Evolutionary conservation across 768 basidiomycete genomes (phyloP).

Genomic region (Russula virescens): DNA sequence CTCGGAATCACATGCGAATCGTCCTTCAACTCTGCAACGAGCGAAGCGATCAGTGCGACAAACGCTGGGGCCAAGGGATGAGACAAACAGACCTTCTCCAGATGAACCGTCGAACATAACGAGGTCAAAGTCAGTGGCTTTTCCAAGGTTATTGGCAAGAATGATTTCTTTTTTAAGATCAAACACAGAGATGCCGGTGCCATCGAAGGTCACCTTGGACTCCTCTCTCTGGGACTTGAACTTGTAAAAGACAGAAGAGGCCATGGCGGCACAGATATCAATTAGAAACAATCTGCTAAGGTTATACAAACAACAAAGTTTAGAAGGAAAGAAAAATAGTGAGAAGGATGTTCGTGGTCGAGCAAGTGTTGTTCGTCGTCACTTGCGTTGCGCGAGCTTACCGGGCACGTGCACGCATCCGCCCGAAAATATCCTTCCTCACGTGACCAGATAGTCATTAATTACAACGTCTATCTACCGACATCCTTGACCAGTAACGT

Average conservation of each 20-base stretch:
- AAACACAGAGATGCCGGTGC: conserved; percentile 97
- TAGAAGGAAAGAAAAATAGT: conserved; percentile 1
- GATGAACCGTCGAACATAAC: conserved; percentile 77
- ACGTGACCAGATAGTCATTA: neutral
- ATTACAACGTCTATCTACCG: too few species aligned
- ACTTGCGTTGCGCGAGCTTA: too few species aligned
- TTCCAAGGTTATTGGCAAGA: conserved; percentile 90
- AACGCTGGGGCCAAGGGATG: neutral
- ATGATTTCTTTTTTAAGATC: conserved; percentile 99
- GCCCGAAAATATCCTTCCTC: neutral
- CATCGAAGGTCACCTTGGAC: conserved; percentile 94
- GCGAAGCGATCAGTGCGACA: neutral
- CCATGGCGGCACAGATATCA: conserved; percentile 41
- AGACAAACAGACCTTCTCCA: conserved; percentile 66
- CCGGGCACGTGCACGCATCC: too few species aligned
- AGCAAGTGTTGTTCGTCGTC: too few species aligned
- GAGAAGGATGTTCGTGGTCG: neutral
- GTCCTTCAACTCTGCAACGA: conserved; percentile 73
- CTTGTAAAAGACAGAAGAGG: conserved; percentile 96
- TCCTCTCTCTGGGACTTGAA: conserved; percentile 95
- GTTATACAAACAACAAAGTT: conserved; percentile 11
- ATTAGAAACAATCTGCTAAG: conserved; percentile 21
- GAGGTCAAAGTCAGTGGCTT: conserved; percentile 96
- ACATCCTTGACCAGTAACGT: too few species aligned
- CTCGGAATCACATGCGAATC: conserved; percentile 89